Percentiles rank a stretch among this genome's conserved stretches.
Conservation (phyloP, 1,284 basidiomycete genomes). For the Sporisorium graminicola region DNA sequence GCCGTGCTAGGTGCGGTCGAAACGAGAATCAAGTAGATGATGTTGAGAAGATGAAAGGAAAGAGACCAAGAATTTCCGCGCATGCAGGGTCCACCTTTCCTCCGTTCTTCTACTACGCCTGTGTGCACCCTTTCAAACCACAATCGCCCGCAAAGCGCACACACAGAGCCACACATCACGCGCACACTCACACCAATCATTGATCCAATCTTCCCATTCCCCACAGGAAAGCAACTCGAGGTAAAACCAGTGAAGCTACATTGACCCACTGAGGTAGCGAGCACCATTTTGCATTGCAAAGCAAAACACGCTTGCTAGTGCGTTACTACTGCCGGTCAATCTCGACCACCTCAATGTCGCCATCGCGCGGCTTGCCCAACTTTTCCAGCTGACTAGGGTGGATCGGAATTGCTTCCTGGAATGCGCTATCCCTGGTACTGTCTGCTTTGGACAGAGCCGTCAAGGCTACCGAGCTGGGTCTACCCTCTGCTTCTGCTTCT, state of each 20-base stretch:
- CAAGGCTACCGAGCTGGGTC: slow-evolving; percentile 15
- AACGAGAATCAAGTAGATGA: not conserved
- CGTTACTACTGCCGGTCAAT: not conserved
- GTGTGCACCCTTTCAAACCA: not conserved
- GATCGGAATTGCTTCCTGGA: slow-evolving; percentile 42
- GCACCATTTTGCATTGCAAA: no score
- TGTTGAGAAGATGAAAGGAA: not conserved
- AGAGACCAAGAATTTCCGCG: not conserved
- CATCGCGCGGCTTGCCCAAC: slow-evolving; percentile 29
- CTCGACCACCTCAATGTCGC: slow-evolving; percentile 23
- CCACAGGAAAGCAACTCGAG: not conserved
- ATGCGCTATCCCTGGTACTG: slow-evolving; percentile 18
- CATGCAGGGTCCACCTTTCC: slow-evolving; percentile 21
- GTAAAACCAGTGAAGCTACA: not conserved
- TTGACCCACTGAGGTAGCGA: not conserved
- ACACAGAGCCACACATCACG: not conserved
- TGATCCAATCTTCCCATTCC: not conserved
- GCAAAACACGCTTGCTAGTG: no score
- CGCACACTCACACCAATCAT: not conserved
- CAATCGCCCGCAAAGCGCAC: no score
- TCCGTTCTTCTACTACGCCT: not conserved
- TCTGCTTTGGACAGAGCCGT: slow-evolving; percentile 20
- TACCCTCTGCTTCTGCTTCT: slow-evolving; percentile 17
- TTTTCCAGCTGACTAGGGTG: slow-evolving; percentile 32
- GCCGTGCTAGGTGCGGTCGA: not conserved